Percentiles rank a stretch among this genome's conserved stretches.
Evolutionary conservation across 176 grass and related monocot genomes (phyloP).

Genomic region (Chrysopogon serrulatus): DNA sequence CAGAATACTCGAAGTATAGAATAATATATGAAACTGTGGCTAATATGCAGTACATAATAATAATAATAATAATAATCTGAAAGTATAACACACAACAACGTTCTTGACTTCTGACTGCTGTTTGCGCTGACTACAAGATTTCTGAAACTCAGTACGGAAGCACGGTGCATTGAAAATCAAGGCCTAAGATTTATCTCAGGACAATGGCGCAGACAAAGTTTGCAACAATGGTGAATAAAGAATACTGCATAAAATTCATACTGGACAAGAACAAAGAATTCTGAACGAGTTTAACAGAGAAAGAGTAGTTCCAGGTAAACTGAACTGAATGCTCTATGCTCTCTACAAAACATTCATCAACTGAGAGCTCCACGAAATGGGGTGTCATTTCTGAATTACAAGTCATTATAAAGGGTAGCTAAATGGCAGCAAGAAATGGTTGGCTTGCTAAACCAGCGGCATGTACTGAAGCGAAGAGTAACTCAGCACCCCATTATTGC

Average conservation of each 20-base stretch:
- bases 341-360: slow-evolving; percentile 40
- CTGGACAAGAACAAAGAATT: slow-evolving; percentile 26
- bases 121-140: background rate
- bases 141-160: background rate
- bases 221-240: slow-evolving; percentile 30
- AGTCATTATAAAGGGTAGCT: slow-evolving; percentile 45
- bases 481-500: slow-evolving; percentile 96
- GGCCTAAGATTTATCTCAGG: background rate
- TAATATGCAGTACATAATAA: background rate
- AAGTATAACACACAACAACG: background rate
- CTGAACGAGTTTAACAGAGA: slow-evolving; percentile 17
- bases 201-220: background rate
- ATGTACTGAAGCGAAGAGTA: slow-evolving; percentile 17
- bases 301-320: slow-evolving; percentile 48
- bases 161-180: background rate
- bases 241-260: slow-evolving; percentile 33
- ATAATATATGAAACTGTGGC: background rate
- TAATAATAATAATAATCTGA: background rate
- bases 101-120: background rate
- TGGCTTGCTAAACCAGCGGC: slow-evolving; percentile 26
- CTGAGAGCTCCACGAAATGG: slow-evolving; percentile 42
- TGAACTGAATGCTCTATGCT: slow-evolving; percentile 64
- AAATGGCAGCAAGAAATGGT: slow-evolving; percentile 29
- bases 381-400: slow-evolving; percentile 55
- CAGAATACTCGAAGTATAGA: background rate